Evolutionary conservation across 2,329 filamentous ascomycete species (phyloP).

Genomic region (Calonectria hawksworthii): DNA sequence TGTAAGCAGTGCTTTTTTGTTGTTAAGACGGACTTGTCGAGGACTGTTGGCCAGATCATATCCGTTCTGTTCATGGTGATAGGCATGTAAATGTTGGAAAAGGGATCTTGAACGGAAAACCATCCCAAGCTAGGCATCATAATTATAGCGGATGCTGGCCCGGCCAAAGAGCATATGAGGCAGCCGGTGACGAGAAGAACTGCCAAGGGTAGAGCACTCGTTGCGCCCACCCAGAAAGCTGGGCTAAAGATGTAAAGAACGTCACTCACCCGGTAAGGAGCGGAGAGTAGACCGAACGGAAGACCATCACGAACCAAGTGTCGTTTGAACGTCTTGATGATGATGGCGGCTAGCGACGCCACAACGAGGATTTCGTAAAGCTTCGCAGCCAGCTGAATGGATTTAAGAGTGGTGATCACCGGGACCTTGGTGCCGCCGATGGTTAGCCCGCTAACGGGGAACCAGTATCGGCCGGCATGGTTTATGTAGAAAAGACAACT

Average conservation of each 20-base stretch:
- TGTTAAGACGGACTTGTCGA: not conserved
- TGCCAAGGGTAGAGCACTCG: not conserved
- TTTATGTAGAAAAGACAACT: not conserved
- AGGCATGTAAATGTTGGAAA: not conserved
- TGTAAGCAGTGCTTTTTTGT: not conserved
- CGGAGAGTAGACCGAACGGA: not conserved
- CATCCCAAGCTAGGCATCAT: not conserved
- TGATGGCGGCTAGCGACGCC: not conserved
- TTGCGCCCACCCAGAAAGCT: not conserved
- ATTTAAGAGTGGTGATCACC: not conserved
- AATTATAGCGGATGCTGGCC: conserved; percentile 12
- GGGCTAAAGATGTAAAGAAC: not conserved
- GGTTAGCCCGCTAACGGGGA: not conserved
- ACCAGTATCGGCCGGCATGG: not conserved
- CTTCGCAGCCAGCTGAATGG: not conserved
- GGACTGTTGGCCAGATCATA: not conserved
- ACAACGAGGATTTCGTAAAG: conserved; percentile 6
- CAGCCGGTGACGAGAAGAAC: not conserved
- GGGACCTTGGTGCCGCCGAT: not conserved
- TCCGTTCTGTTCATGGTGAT: not conserved
- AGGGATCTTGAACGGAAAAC: not conserved
- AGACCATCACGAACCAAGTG: not conserved
- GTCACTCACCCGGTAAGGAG: not conserved
- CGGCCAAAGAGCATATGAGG: not conserved
- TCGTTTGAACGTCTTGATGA: not conserved